Conservation (phyloP, 1,284 basidiomycete genomes). For the Ustilago tritici region DNA sequence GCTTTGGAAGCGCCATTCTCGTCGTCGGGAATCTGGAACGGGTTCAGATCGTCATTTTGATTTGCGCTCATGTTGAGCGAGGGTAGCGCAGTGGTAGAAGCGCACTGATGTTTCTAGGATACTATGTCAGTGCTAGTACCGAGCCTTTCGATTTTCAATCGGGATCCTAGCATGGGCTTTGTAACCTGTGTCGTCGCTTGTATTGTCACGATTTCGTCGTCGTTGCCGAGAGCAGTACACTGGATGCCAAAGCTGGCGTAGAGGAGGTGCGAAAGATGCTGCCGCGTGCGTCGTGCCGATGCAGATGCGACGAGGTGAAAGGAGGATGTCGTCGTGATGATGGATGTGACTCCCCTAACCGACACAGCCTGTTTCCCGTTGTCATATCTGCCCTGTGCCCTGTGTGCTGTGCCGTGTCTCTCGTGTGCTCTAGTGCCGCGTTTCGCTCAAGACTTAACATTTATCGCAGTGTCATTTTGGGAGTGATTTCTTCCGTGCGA, state of each 20-base stretch:
- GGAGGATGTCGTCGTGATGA: not conserved
- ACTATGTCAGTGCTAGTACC: no score
- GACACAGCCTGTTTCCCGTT: no score
- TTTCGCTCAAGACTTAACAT: slow-evolving; percentile 21
- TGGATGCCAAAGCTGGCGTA: no score
- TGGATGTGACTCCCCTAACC: not conserved
- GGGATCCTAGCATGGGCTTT: no score
- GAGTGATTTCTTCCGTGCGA: slow-evolving; percentile 15
- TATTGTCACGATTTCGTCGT: no score
- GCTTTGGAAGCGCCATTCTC: slow-evolving; percentile 22
- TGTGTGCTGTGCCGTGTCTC: slow-evolving; percentile 9
- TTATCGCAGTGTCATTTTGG: not conserved
- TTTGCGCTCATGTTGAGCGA: slow-evolving; percentile 29
- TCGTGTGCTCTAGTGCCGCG: slow-evolving; percentile 3
- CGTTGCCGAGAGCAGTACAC: no score
- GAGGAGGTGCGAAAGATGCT: no score
- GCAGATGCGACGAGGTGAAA: not conserved
- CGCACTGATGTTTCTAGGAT: no score
- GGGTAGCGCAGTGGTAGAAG: not conserved
- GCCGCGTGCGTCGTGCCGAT: no score
- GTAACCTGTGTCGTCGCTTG: no score
- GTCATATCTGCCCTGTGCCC: slow-evolving; percentile 4
- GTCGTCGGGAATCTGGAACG: slow-evolving; percentile 52
- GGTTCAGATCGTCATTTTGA: slow-evolving; percentile 38
- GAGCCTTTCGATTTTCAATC: no score